Conservation (phyloP, 2,329 filamentous ascomycete genomes). For the Didymella keratinophila region DNA sequence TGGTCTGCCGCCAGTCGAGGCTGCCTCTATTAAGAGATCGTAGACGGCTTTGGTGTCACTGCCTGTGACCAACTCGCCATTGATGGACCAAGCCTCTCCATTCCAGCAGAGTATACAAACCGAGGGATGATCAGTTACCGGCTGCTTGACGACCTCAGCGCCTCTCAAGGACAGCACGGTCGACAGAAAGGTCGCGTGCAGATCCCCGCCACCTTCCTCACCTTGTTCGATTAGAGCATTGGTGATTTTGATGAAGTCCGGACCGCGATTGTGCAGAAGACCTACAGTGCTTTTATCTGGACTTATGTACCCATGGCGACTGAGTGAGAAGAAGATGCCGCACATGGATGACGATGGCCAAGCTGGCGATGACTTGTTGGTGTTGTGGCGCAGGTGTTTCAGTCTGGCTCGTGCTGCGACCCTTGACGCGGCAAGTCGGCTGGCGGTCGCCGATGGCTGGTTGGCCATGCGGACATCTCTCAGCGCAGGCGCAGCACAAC, state of each 20-base stretch:
- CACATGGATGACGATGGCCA: conserved; percentile 38
- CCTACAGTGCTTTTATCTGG: conserved; percentile 36
- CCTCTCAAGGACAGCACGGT: conserved; percentile 93
- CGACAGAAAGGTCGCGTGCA: conserved; percentile 72
- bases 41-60: conserved; percentile 83
- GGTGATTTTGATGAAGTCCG: conserved; percentile 38
- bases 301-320: conserved; percentile 33
- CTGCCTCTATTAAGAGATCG: conserved; percentile 58
- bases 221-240: conserved; percentile 23
- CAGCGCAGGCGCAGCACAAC: conserved; percentile 24
- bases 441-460: conserved; percentile 31
- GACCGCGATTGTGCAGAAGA: conserved; percentile 46
- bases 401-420: conserved; percentile 8
- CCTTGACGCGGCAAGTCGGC: conserved; percentile 25
- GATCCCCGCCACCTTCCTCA: background rate
- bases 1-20: conserved; percentile 12
- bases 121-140: conserved; percentile 66
- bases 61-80: conserved; percentile 64
- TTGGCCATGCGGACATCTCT: conserved; percentile 27
- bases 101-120: conserved; percentile 91
- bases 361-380: conserved; percentile 22
- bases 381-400: conserved; percentile 19
- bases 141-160: conserved; percentile 73
- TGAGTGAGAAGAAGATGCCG: conserved; percentile 63
- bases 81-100: conserved; percentile 89